phyloP scores from a whole-genome alignment of 1,284 basidiomycete genomes.

The Somion occarium region DNA sequence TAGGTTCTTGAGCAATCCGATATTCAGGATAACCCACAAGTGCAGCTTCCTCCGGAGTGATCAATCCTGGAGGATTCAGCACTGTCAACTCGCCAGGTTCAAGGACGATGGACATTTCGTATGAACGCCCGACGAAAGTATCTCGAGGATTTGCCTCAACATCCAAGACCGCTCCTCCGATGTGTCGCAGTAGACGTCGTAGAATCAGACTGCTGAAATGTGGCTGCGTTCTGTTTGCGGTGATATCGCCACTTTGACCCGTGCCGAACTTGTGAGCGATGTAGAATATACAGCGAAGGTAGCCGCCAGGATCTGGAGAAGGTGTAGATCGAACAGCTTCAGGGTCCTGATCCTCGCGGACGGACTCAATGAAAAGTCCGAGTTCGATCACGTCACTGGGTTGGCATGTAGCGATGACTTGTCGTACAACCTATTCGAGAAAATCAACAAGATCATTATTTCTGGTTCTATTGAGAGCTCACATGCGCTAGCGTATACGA shows the following conservation, averaged over 20 bases:
- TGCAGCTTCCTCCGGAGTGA: slow-evolving; percentile 40
- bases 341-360: slow-evolving; percentile 4
- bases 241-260: neutral
- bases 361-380: slow-evolving; percentile 65
- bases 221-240: slow-evolving; percentile 39
- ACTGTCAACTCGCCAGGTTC: slow-evolving; percentile 46
- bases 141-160: slow-evolving; percentile 38
- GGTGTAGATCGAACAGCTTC: slow-evolving; percentile 7
- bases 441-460: slow-evolving; percentile 8
- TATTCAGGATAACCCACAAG: slow-evolving; percentile 42
- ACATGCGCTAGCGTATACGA: slow-evolving; percentile 82
- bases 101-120: slow-evolving; percentile 50
- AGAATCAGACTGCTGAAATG: slow-evolving; percentile 60
- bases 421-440: slow-evolving; percentile 67
- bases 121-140: slow-evolving; percentile 41
- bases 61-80: slow-evolving; percentile 27
- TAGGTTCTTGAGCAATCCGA: slow-evolving; percentile 63
- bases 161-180: slow-evolving; percentile 58
- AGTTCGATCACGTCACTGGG: slow-evolving; percentile 84
- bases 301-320: slow-evolving; percentile 26
- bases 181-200: slow-evolving; percentile 59
- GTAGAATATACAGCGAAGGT: slow-evolving; percentile 52
- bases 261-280: slow-evolving; percentile 39
- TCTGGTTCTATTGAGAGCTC: slow-evolving; percentile 29
- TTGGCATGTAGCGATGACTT: slow-evolving; percentile 67